phyloP scores from a whole-genome alignment of 768 basidiomycete species.

The Fistulinella prunicolor region DNA sequence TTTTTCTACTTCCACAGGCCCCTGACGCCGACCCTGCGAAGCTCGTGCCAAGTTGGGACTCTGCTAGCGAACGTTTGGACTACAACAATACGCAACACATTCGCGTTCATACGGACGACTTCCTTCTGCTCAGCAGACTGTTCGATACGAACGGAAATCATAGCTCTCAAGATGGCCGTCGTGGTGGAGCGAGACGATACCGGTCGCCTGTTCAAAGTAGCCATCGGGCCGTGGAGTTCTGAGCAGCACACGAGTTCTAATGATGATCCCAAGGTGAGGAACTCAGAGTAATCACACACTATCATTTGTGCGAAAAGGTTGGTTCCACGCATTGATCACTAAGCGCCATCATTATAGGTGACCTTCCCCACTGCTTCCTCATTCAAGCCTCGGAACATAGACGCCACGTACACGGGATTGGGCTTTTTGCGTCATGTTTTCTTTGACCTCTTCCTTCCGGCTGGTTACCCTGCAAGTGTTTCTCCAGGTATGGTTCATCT shows the following conservation, averaged over 20 bases:
- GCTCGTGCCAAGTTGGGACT: too few relatives aligned
- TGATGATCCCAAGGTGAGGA: conserved; percentile 17
- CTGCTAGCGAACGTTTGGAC: too few relatives aligned
- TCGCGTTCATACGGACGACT: too few relatives aligned
- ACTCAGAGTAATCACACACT: neutral
- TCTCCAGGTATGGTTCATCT: conserved; percentile 46
- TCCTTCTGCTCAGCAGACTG: too few relatives aligned
- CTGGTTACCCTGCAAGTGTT: conserved; percentile 59
- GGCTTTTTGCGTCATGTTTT: conserved; percentile 15
- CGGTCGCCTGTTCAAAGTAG: conserved; percentile 17
- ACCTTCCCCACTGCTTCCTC: neutral
- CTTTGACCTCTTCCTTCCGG: conserved; percentile 51
- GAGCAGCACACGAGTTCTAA: neutral
- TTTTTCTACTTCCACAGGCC: too few relatives aligned
- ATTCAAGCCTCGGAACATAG: neutral
- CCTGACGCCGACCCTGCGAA: too few relatives aligned
- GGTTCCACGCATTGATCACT: conserved; percentile 2
- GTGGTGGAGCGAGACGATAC: conserved; percentile 23
- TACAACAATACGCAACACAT: neutral
- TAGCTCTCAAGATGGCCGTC: neutral
- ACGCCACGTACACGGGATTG: neutral
- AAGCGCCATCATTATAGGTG: conserved; percentile 4
- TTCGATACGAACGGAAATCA: neutral
- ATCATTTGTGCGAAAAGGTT: too few relatives aligned
- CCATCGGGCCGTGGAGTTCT: conserved; percentile 6